phyloP scores from a whole-genome alignment of 805 yeast species.

The Jamesozyma gamospora region DNA sequence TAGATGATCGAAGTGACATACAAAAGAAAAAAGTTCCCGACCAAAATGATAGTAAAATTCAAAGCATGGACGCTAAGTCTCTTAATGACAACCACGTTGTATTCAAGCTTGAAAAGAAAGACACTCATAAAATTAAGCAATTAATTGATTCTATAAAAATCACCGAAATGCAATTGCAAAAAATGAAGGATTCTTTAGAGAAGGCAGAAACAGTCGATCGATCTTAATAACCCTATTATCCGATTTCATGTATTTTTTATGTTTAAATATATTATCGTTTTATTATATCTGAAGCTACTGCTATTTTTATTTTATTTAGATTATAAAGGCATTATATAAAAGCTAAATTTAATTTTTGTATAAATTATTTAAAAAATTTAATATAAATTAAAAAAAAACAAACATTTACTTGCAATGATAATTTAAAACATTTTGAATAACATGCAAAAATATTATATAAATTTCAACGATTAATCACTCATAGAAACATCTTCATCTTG shows the following conservation, averaged over 20 bases:
- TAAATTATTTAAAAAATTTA: too few species aligned
- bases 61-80: not conserved
- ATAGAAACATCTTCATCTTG: conserved; percentile 2
- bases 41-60: not conserved
- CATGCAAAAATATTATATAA: too few species aligned
- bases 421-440: too few species aligned
- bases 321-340: too few species aligned
- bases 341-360: too few species aligned
- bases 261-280: too few species aligned
- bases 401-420: too few species aligned
- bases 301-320: too few species aligned
- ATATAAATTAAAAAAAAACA: too few species aligned
- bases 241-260: too few species aligned
- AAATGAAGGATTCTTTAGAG: conserved; percentile 17
- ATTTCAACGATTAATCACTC: conserved; percentile 1
- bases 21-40: not conserved
- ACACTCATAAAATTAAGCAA: conserved; percentile 4
- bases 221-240: too few species aligned
- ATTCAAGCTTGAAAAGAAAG: not conserved
- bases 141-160: conserved; percentile 22
- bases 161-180: conserved; percentile 22
- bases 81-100: not conserved
- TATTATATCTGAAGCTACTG: too few species aligned
- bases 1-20: conserved; percentile 33
- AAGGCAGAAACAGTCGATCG: not conserved